Evolutionary conservation across 768 basidiomycete genomes (phyloP).

Genomic region (Boletus coccyginus): DNA sequence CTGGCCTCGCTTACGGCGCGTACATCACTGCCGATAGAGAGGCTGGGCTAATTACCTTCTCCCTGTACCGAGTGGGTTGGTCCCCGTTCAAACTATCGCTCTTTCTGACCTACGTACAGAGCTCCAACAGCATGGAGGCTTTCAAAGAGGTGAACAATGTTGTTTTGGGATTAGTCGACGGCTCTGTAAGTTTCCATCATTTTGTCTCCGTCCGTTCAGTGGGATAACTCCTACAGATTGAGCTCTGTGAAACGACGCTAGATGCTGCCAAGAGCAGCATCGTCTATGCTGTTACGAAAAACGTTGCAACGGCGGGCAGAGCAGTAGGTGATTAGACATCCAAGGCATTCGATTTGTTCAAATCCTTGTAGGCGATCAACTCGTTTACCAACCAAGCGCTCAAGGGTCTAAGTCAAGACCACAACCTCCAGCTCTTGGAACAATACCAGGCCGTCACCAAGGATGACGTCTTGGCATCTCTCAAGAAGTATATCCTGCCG

Average conservation of each 20-base stretch:
- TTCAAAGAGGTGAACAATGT: constrained; percentile 79
- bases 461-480: constrained; percentile 65
- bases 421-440: constrained; percentile 74
- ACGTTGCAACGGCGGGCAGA: constrained; percentile 80
- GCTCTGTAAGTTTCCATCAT: constrained; percentile 52
- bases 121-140: constrained; percentile 75
- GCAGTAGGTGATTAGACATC: constrained; percentile 55
- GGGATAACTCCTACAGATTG: constrained; percentile 49
- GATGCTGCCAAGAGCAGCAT: constrained; percentile 92
- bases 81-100: not conserved
- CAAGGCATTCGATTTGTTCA: constrained; percentile 7
- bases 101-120: constrained; percentile 43
- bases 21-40: constrained; percentile 72
- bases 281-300: constrained; percentile 77
- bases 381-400: constrained; percentile 92
- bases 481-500: constrained; percentile 77
- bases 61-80: constrained; percentile 68
- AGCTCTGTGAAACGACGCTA: constrained; percentile 73
- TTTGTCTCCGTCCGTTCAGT: not conserved
- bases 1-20: constrained; percentile 94
- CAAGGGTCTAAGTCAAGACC: constrained; percentile 74
- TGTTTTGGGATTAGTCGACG: constrained; percentile 75
- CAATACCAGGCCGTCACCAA: constrained; percentile 79
- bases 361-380: constrained; percentile 54
- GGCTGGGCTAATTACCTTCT: constrained; percentile 71